phyloP scores from a whole-genome alignment of 768 basidiomycete species.

The Pleurotus salmoneostramineus region DNA sequence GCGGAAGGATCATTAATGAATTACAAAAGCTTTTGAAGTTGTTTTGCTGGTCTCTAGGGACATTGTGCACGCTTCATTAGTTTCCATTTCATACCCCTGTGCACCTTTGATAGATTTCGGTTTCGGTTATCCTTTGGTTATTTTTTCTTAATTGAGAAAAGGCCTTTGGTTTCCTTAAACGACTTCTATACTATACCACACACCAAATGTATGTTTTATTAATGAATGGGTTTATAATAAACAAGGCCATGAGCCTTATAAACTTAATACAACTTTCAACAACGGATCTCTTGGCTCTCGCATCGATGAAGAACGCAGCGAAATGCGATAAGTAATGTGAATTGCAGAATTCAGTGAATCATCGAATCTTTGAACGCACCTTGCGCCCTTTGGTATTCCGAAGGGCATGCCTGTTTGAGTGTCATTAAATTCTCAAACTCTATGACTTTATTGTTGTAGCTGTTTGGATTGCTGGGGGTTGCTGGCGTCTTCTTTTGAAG shows the following conservation, averaged over 20 bases:
- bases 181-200: conserved; percentile 24
- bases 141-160: not conserved
- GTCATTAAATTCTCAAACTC: conserved; percentile 56
- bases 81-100: conserved; percentile 41
- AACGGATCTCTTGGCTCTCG: conserved; percentile 76
- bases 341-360: conserved; percentile 81
- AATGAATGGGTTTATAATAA: conserved; percentile 17
- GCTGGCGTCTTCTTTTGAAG: conserved; percentile 22
- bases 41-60: not conserved
- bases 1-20: conserved; percentile 47
- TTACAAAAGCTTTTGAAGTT: not conserved
- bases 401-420: conserved; percentile 76
- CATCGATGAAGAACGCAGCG: conserved; percentile 80
- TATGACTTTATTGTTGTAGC: conserved; percentile 22
- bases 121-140: conserved; percentile 14
- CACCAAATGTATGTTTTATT: conserved; percentile 16
- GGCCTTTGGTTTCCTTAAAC: conserved; percentile 15
- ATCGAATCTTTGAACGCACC: conserved; percentile 83
- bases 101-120: conserved; percentile 31
- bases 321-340: conserved; percentile 82
- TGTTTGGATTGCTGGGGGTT: conserved; percentile 39
- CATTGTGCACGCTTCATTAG: conserved; percentile 33
- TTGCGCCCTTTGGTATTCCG: conserved; percentile 75
- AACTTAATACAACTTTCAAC: conserved; percentile 37
- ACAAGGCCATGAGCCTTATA: conserved; percentile 21